Evolutionary conservation across 352 stramenopile species (phyloP).

Genomic region (Globisporangium cylindrosporum): DNA sequence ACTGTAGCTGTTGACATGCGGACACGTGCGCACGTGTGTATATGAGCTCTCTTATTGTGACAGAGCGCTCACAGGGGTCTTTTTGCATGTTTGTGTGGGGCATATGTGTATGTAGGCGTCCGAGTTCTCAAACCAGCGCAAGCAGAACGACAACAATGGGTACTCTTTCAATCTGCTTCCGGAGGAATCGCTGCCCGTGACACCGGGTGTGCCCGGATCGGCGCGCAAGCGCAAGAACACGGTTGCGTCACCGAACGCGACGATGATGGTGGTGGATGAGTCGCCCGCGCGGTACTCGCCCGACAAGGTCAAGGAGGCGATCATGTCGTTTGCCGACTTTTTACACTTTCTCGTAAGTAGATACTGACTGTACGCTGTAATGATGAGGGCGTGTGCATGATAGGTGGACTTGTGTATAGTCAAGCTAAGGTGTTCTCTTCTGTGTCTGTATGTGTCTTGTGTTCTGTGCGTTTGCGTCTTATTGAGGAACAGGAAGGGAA

Average conservation of each 20-base stretch:
- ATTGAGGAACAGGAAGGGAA: constrained; percentile 81
- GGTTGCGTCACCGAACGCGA: constrained; percentile 16
- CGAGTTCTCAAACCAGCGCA: constrained; percentile 29
- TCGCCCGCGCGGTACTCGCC: constrained; percentile 67
- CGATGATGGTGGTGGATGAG: constrained; percentile 25
- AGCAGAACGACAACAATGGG: constrained; percentile 21
- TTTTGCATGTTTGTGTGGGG: neutral
- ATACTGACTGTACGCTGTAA: neutral
- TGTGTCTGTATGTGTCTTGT: constrained; percentile 23
- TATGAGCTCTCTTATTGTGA: neutral
- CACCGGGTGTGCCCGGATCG: constrained; percentile 19
- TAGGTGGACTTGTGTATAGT: neutral
- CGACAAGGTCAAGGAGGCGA: constrained; percentile 69
- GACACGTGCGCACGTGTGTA: neutral
- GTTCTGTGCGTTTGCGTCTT: constrained; percentile 14
- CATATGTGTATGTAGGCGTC: constrained; percentile 14
- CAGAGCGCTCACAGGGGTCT: neutral
- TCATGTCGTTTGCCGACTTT: constrained; percentile 82
- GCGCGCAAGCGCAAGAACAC: constrained; percentile 30
- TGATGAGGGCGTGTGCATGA: neutral
- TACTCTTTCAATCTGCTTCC: constrained; percentile 69
- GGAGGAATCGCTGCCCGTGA: constrained; percentile 25
- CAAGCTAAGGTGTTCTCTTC: constrained; percentile 32
- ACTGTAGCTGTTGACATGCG: neutral
- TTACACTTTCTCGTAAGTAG: constrained; percentile 74